These are phyloP conservation scores for Chernovozyma sophiae-reginae DNA, from an alignment of 1,139 yeast genomes.

Conservation along the genomic window DNA sequence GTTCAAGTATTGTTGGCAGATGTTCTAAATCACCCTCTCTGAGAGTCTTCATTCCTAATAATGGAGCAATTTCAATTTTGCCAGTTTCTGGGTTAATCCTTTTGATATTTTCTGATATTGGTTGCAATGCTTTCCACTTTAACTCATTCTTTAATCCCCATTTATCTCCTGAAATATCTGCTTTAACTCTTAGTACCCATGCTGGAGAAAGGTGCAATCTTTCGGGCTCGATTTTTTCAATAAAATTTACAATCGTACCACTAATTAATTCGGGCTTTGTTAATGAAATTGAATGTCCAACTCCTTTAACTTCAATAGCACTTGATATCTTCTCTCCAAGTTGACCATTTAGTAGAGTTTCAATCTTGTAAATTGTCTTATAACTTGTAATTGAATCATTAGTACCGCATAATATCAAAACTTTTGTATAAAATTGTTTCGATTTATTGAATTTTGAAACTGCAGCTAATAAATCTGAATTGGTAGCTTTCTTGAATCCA, in stretches of 20 bases:
- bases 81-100: constrained; percentile 20
- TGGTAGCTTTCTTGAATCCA: constrained; percentile 43
- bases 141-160: constrained; percentile 77
- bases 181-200: constrained; percentile 62
- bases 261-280: constrained; percentile 64
- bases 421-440: constrained; percentile 32
- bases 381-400: constrained; percentile 56
- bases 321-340: constrained; percentile 30
- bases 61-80: constrained; percentile 36
- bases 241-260: constrained; percentile 58
- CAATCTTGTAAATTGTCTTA: constrained; percentile 22
- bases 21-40: constrained; percentile 61
- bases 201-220: constrained; percentile 51
- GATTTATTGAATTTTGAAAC: constrained; percentile 33
- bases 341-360: constrained; percentile 20
- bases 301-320: constrained; percentile 41
- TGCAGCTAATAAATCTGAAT: constrained; percentile 42
- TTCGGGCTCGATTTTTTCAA: constrained; percentile 48
- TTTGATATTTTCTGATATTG: constrained; percentile 44
- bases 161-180: constrained; percentile 61
- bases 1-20: constrained; percentile 55
- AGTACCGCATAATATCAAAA: constrained; percentile 55
- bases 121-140: constrained; percentile 61
- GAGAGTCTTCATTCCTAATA: constrained; percentile 73
- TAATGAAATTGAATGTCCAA: constrained; percentile 65